phyloP scores from a whole-genome alignment of 2,329 filamentous ascomycete genomes.

The Scleromitrula shiraiana region DNA sequence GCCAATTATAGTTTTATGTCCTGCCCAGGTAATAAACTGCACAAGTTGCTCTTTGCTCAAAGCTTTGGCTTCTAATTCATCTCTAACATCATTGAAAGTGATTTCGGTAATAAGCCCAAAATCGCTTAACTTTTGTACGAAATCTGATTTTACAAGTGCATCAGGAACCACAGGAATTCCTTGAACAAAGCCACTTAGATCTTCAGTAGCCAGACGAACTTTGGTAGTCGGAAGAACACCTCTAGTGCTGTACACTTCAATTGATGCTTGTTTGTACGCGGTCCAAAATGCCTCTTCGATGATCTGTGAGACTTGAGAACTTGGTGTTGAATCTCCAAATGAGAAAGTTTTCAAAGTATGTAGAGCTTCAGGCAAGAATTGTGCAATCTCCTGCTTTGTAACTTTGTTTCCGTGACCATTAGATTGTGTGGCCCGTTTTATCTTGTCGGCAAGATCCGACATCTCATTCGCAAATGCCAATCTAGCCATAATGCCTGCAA shows the following conservation, averaged over 20 bases:
- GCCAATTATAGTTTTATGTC: slow-evolving; percentile 60
- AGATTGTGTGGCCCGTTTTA: slow-evolving; percentile 39
- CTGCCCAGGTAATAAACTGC: slow-evolving; percentile 79
- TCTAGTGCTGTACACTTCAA: slow-evolving; percentile 81
- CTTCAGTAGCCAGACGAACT: slow-evolving; percentile 67
- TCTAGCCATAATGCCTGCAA: slow-evolving; percentile 82
- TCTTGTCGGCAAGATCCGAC: slow-evolving; percentile 59
- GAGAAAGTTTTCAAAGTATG: slow-evolving; percentile 84
- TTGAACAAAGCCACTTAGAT: slow-evolving; percentile 66
- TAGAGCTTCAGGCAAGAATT: slow-evolving; percentile 67
- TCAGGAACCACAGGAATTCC: slow-evolving; percentile 81
- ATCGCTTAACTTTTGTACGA: slow-evolving; percentile 72
- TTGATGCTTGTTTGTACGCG: slow-evolving; percentile 70
- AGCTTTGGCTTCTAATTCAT: slow-evolving; percentile 75
- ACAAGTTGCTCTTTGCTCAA: slow-evolving; percentile 69
- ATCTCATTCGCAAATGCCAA: slow-evolving; percentile 87
- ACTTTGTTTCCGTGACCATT: slow-evolving; percentile 41
- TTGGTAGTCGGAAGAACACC: slow-evolving; percentile 79
- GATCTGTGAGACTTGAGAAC: slow-evolving; percentile 69
- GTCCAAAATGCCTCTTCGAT: slow-evolving; percentile 97
- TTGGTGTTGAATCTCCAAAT: slow-evolving; percentile 85
- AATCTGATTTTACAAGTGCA: slow-evolving; percentile 62
- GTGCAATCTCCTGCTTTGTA: slow-evolving; percentile 54
- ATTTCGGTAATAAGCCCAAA: slow-evolving; percentile 84
- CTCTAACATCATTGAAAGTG: slow-evolving; percentile 76